A percentile compares a stretch with the other conserved stretches of the same genome.
Conservation (phyloP, 495 filamentous ascomycete species). For the Annulohypoxylon stygium region DNA sequence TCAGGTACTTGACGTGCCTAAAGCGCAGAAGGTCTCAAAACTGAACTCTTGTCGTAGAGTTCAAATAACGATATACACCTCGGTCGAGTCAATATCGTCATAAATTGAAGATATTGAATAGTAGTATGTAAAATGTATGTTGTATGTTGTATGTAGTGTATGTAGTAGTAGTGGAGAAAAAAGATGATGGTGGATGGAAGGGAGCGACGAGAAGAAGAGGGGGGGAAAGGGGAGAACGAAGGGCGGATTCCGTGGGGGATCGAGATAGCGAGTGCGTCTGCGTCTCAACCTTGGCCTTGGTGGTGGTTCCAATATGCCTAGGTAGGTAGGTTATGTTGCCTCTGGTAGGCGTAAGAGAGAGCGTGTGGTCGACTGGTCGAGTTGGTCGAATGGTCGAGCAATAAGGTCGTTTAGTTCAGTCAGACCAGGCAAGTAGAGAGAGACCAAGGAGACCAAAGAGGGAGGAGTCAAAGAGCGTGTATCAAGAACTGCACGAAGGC, state of each 20-base stretch:
- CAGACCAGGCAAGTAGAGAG: slow-evolving; percentile 4
- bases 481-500: slow-evolving; percentile 16
- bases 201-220: slow-evolving; percentile 30
- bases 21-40: slow-evolving; percentile 42
- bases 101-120: slow-evolving; percentile 23
- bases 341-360: slow-evolving; percentile 10
- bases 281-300: slow-evolving; percentile 29
- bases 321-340: slow-evolving; percentile 19
- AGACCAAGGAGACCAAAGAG: background rate
- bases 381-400: slow-evolving; percentile 21
- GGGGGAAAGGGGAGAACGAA: slow-evolving; percentile 22
- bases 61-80: slow-evolving; percentile 46
- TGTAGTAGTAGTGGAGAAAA: slow-evolving; percentile 18
- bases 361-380: background rate
- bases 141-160: background rate
- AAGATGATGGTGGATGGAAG: slow-evolving; percentile 4
- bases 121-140: slow-evolving; percentile 6
- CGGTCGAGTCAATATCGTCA: slow-evolving; percentile 21
- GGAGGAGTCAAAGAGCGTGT: slow-evolving; percentile 27
- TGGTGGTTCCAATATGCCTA: slow-evolving; percentile 22
- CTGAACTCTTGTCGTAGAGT: slow-evolving; percentile 42
- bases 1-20: slow-evolving; percentile 46
- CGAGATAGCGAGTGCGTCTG: slow-evolving; percentile 45
- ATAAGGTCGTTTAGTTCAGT: slow-evolving; percentile 4
- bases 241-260: slow-evolving; percentile 45